Evolutionary conservation across 1,139 yeast genomes (phyloP).

Genomic region (Hyphopichia buzzinii): DNA sequence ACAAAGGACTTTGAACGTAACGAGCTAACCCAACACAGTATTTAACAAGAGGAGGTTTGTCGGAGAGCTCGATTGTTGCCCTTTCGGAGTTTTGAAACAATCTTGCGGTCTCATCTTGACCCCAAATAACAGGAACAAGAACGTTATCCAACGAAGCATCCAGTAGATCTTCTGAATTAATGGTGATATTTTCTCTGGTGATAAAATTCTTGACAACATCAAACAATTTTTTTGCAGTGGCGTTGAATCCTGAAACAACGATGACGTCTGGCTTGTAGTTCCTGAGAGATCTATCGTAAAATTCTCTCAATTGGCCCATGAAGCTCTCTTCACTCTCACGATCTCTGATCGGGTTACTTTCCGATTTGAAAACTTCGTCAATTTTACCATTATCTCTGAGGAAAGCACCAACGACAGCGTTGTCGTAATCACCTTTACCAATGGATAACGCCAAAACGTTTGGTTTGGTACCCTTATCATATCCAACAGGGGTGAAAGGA

Average conservation of each 20-base stretch:
- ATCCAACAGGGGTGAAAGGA: slow-evolving; percentile 80
- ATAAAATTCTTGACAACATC: slow-evolving; percentile 60
- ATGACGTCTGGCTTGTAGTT: slow-evolving; percentile 74
- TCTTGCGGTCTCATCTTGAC: slow-evolving; percentile 91
- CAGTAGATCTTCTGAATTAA: slow-evolving; percentile 48
- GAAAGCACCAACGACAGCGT: slow-evolving; percentile 82
- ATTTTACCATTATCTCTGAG: slow-evolving; percentile 80
- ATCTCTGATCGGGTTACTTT: slow-evolving; percentile 66
- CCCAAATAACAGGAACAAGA: slow-evolving; percentile 66
- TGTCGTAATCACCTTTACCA: slow-evolving; percentile 82
- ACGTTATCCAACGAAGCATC: slow-evolving; percentile 38
- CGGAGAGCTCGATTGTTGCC: slow-evolving; percentile 81
- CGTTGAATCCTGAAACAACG: slow-evolving; percentile 86
- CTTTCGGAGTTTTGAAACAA: slow-evolving; percentile 79
- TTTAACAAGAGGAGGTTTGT: slow-evolving; percentile 76
- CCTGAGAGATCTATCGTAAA: slow-evolving; percentile 37
- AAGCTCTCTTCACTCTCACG: slow-evolving; percentile 53
- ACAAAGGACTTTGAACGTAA: slow-evolving; percentile 83
- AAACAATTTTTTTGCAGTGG: slow-evolving; percentile 61
- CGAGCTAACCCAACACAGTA: slow-evolving; percentile 90
- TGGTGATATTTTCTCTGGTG: slow-evolving; percentile 52
- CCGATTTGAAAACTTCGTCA: slow-evolving; percentile 74
- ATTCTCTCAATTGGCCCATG: slow-evolving; percentile 47
- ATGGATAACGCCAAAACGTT: slow-evolving; percentile 78
- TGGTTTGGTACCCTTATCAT: slow-evolving; percentile 78